Base-by-base conservation (phyloP, 1,284 basidiomycete genomes). In the Ustilago trichophora region DNA sequence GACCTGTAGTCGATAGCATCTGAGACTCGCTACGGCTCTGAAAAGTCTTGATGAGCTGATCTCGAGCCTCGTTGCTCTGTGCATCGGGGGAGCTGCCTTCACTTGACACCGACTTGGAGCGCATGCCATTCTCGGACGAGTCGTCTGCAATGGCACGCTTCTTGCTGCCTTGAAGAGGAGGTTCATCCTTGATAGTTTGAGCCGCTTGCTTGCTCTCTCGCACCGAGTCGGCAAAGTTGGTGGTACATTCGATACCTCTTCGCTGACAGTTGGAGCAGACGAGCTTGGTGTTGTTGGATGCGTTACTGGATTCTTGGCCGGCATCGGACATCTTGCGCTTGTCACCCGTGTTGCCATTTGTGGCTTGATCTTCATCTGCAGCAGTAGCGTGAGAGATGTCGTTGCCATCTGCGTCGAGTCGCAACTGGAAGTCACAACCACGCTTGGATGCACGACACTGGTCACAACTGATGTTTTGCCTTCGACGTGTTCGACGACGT, bases 381-480 rank as follows among this genome's bases (percentile, higher is more conserved):
- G 31, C 46, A 3, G 27, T 22, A 21, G n/a, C 18, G 7, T 56
- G 46, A 13, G 46, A 34, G 6, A 63, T 24, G 22, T 62, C 63
- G 48, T 71, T 65, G 41, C 62, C 68, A 18, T 71, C 67, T 6
- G 67, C 63, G 27, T 71, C 62, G 35, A 65, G 62, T 21, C 59
- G 55, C 26, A 71, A 49, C 35, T 71, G 68, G 22, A 71, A 71
- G 26, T 71, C 68, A 18, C 68, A 71, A 6, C 68, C 68, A 36
- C 68, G 52, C 48, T 71, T 71, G 12, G 68, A 71, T 11, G 68
- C 68, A 19, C 68, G 52, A 31, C 68, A 71, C 41, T 71, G 68
- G 36, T 71, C 68, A 19, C 68, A 71, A 66, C 68, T 71, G 50
- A 71, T 66, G 41, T 71, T 71, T 29, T 71, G 68, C 40, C 68